Percentiles rank a stretch among this genome's conserved stretches.
These are phyloP conservation scores for Dactylellina drechsleri DNA, from an alignment of 2,329 filamentous ascomycete genomes.

Conservation along the genomic window DNA sequence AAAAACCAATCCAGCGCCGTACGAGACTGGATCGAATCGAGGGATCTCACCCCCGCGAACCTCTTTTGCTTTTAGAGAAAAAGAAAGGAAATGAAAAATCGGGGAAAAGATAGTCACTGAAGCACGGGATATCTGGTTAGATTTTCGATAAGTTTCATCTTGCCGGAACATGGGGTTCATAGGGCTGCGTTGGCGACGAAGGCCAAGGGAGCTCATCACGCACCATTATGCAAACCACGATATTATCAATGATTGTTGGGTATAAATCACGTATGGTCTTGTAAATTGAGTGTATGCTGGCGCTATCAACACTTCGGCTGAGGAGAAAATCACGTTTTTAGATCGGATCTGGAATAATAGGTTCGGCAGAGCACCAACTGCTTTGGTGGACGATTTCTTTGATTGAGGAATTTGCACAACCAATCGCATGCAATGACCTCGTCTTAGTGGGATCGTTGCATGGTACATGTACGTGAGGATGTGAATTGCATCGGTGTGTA, in stretches of 20 bases:
- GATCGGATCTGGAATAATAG: too few species aligned
- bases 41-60: conserved; percentile 11
- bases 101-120: too few species aligned
- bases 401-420: neutral
- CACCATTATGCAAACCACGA: neutral
- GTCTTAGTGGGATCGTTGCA: conserved; percentile 13
- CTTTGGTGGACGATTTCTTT: neutral
- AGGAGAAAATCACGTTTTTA: neutral
- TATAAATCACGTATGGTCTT: neutral
- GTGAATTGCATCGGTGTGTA: too few species aligned
- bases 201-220: conserved; percentile 22
- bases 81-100: too few species aligned
- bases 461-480: neutral
- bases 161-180: conserved; percentile 45
- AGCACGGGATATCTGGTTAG: conserved; percentile 15
- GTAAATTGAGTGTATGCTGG: neutral
- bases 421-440: neutral
- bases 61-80: too few species aligned
- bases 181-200: conserved; percentile 46
- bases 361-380: neutral
- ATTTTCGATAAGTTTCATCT: conserved; percentile 1
- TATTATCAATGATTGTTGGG: neutral
- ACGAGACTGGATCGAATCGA: too few species aligned
- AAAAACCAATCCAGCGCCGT: too few species aligned
- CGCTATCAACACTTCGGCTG: neutral